Evolutionary conservation across 495 filamentous ascomycete genomes (phyloP).

Genomic region (Opeltia flavorubescens): DNA sequence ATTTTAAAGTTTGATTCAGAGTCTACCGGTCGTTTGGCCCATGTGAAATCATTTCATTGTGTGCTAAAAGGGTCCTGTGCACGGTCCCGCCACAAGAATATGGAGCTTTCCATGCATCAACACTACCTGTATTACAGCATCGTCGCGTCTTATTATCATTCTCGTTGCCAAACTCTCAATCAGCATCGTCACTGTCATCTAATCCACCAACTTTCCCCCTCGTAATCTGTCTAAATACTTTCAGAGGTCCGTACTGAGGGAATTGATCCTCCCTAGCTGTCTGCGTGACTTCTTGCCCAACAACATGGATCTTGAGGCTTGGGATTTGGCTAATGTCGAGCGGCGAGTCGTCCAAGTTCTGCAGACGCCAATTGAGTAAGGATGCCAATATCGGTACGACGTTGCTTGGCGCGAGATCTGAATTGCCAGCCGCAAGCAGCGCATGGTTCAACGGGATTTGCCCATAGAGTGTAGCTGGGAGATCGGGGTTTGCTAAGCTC

Average conservation of each 20-base stretch:
- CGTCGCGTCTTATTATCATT: background rate
- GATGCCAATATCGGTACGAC: slow-evolving; percentile 31
- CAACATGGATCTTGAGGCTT: slow-evolving; percentile 9
- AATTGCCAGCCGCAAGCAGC: slow-evolving; percentile 26
- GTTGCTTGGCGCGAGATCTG: slow-evolving; percentile 24
- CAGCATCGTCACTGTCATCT: slow-evolving; percentile 15
- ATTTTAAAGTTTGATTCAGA: no score
- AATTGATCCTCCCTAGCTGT: slow-evolving; percentile 9
- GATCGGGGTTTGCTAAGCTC: background rate
- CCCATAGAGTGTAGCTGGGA: slow-evolving; percentile 13
- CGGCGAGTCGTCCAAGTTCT: background rate
- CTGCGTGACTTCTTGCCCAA: slow-evolving; percentile 6
- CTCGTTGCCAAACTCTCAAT: background rate
- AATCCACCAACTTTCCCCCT: slow-evolving; percentile 20
- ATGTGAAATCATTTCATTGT: no score
- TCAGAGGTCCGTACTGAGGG: slow-evolving; percentile 9
- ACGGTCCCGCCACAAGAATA: no score
- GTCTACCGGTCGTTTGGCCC: no score
- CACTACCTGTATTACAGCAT: background rate
- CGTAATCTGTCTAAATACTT: slow-evolving; percentile 9
- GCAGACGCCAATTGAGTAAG: slow-evolving; percentile 26
- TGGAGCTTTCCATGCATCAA: no score
- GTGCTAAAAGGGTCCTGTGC: no score
- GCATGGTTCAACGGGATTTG: slow-evolving; percentile 43
- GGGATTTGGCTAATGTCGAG: background rate